Evolutionary conservation across 345 rosid species (phyloP), one percentile per base, ranked within the genome.

Genomic region (Physaria fendleri): DNA sequence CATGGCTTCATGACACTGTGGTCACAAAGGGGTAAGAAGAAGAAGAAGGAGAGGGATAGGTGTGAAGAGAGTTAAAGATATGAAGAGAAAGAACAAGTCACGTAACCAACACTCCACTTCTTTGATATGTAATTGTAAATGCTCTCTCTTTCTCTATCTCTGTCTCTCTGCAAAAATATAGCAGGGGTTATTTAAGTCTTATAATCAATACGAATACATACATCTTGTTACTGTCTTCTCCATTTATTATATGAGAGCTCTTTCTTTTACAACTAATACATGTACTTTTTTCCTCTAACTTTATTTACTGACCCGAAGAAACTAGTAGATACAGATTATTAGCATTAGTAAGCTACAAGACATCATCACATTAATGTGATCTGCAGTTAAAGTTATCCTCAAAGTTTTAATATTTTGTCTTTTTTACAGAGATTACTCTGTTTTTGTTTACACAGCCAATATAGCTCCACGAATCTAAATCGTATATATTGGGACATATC

Each of bases 11-110:
- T 59, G 17, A 52, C 41, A 61, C 5, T 17, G 43, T 43, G 42
- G 27, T n/a, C 6, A 59, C 8, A 49, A 8, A 41, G 24, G 59
- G 57, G 40, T 18, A 13, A 13, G 50, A 52, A 16, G 23, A 29
- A n/a, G n/a, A n/a, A 28, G 13, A 56, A n/a, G n/a, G 40, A 56
- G 21, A 32, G 38, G 34, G 55, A 57, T 28, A 49, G 51, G 2
- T 35, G 51, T 41, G 44, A 25, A 53, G 28, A 37, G 73, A 68
- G 56, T 58, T 48, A 57, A 59, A 56, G n/a, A n/a, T n/a, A n/a
- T n/a, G n/a, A n/a, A n/a, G n/a, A n/a, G n/a, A n/a, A n/a, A n/a
- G 56, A 61, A 69, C 58, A 69, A 68, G 68, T 61, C 68, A 68
- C 27, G 33, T 27, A 55, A 56, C 71, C 57, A 66, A 56, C 51